phyloP scores from a whole-genome alignment of 306 rosid species.

The Sphenostylis stenocarpa region DNA sequence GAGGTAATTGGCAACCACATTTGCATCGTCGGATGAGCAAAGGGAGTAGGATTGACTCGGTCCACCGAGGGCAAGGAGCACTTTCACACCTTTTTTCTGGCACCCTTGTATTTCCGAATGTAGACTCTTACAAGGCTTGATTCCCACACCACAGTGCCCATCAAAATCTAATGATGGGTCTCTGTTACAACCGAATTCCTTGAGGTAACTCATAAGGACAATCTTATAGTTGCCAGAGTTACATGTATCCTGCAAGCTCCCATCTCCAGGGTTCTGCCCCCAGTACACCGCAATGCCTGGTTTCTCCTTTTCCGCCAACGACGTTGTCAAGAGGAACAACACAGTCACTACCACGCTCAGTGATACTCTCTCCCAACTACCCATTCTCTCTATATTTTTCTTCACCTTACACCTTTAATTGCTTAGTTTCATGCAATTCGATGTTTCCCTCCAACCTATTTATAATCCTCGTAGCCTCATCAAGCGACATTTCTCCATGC shows the following conservation, averaged over 20 bases:
- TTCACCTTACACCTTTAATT: too few species aligned
- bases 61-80: conserved; percentile 64
- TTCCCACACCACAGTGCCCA: not conserved
- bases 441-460: too few species aligned
- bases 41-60: conserved; percentile 25
- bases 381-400: too few species aligned
- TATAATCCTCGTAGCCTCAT: too few species aligned
- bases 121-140: not conserved
- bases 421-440: too few species aligned
- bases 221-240: conserved; percentile 39
- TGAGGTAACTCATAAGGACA: conserved; percentile 50
- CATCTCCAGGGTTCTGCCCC: conserved; percentile 50
- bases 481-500: too few species aligned
- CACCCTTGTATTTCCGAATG: not conserved
- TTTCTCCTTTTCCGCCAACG: too few species aligned
- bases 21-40: conserved; percentile 37
- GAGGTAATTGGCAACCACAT: conserved; percentile 34
- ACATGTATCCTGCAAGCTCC: conserved; percentile 46
- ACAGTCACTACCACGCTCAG: too few species aligned
- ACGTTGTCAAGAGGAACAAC: too few species aligned
- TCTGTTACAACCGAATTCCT: not conserved
- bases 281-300: conserved; percentile 40
- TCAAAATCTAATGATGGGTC: not conserved
- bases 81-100: conserved; percentile 46
- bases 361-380: too few species aligned